Base-by-base conservation (phyloP, 2,329 filamentous ascomycete species). In the Apiospora marii region DNA sequence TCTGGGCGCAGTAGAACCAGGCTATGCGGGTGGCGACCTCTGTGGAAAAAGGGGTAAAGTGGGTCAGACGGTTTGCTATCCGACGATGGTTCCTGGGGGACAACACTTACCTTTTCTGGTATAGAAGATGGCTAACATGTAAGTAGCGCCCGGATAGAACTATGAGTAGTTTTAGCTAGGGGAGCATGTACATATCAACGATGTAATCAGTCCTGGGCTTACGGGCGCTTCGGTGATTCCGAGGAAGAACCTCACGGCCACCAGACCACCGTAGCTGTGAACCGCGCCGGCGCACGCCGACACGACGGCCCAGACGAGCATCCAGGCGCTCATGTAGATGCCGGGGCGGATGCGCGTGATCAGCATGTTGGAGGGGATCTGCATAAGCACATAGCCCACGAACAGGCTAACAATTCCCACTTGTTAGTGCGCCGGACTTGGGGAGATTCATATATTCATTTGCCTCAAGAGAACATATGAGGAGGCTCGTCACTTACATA, bases 291-390 rank as follows among this genome's bases (percentile, higher is more conserved):
- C 85, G 44, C 81, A 79, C 4, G 81, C 83, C 14, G 83, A 85
- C 1, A 86, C 83, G 24, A 78, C 72, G 6, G 84, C 84, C 84
- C 84, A 86, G 34, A 85, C 74, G 3, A 81, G 76, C 77, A 86
- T 85, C 14, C 81, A 82, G 2, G 74, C 74, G 10, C 83, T 83
- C 12, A 86, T 82, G 70, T 86, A 86, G 37, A 84, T 74, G 0
- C 81, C 82, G 1, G 84, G 85, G 5, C 81, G 81, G 3, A 81
- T 77, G 22, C 85, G 80, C 71, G 84, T 85, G 68, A 83, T 84
- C 44, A 86, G 78, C 74, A 86, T 73, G 19, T 73, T 85, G 58
- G 81, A 83, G 4, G 83, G 83, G 1, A 87, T 80, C 71, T 79
- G 77, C 76, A 79, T 78, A 14, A 79, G 64, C 43, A 80, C 76